Percentiles rank a stretch among this genome's conserved stretches.
phyloP scores from a whole-genome alignment of 768 basidiomycete genomes.

The Imleria badia region DNA sequence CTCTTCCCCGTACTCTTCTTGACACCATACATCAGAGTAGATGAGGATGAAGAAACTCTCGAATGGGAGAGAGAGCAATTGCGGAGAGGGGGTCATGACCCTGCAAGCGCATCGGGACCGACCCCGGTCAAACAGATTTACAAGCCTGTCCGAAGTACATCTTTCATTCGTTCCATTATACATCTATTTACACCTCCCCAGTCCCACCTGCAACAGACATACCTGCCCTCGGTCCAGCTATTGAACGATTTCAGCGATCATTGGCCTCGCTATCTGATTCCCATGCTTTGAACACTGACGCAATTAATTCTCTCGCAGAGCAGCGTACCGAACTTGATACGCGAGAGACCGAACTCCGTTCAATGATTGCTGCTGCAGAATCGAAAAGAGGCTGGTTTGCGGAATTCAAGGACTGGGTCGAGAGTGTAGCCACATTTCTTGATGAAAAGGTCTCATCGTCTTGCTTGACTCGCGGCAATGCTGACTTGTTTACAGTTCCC shows the following conservation, averaged over 20 bases:
- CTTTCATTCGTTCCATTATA: background rate
- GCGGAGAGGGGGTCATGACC: constrained; percentile 64
- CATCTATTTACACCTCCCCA: constrained; percentile 31
- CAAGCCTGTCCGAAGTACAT: constrained; percentile 69
- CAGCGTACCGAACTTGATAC: constrained; percentile 65
- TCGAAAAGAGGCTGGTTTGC: constrained; percentile 80
- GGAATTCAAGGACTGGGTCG: constrained; percentile 77
- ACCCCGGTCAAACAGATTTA: constrained; percentile 56
- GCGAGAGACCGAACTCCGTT: constrained; percentile 71
- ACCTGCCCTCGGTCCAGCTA: constrained; percentile 61
- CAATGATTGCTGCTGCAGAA: constrained; percentile 73
- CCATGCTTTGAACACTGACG: constrained; percentile 59
- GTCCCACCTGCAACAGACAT: constrained; percentile 66
- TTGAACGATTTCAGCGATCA: constrained; percentile 59
- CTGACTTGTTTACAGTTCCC: constrained; percentile 56
- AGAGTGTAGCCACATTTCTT: constrained; percentile 79
- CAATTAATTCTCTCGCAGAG: constrained; percentile 55
- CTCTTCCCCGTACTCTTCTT: background rate
- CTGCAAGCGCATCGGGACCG: constrained; percentile 36
- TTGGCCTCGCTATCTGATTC: constrained; percentile 63
- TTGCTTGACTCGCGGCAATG: background rate
- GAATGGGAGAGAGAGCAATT: constrained; percentile 89
- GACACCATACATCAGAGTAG: constrained; percentile 47
- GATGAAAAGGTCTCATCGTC: constrained; percentile 71
- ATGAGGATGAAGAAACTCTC: constrained; percentile 78